Base-by-base conservation (phyloP, 108 stramenopile genomes). In the Nannochloropsis gaditana region DNA sequence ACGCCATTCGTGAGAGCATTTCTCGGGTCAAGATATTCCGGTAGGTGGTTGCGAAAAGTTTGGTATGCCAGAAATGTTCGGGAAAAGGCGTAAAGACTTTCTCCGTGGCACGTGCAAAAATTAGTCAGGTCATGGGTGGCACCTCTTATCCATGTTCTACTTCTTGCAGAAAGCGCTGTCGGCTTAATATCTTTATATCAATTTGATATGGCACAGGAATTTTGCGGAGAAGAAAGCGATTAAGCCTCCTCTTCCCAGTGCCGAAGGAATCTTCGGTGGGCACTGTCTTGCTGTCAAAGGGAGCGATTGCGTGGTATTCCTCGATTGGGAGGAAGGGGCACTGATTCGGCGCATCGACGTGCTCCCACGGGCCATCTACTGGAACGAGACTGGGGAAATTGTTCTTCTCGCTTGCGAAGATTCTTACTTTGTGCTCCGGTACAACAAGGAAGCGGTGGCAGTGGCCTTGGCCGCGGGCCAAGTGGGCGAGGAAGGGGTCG, bases 271-370 rank as follows among this genome's bases (percentile, higher is more conserved):
- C 44, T 99, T 93, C 89, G 97, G 99, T 9, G 99, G 99, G 2
- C 93, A 95, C 41, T 86, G 94, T 84, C 86, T 99, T 9, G 99
- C 95, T 83, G 96, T 98, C 80, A 94, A 94, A 91, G 97, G 96
- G 15, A 91, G 92, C 80, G 96, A 97, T 85, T 94, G 93, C 42
- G 93, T 95, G 44, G 94, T 99, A 31, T 91, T 96, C 31, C 97
- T 97, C 87, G 97, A 97, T 86, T 99, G 97, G 97, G 95, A 96
- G 79, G 93, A 94, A 44, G 97, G 95, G 21, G 92, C 87, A 84
- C 95, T 99, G 84, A 89, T 99, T 43, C 93, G 95, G 43, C 95
- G 96, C 88, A 97, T 99, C 88, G 99, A 99, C 91, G 96, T 96
- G 8, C 92, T 88, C 21, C 93, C 95, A 43, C 9, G 11, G 17